phyloP scores from a whole-genome alignment of 2,329 filamentous ascomycete genomes.

The Leptodontidium sp. region DNA sequence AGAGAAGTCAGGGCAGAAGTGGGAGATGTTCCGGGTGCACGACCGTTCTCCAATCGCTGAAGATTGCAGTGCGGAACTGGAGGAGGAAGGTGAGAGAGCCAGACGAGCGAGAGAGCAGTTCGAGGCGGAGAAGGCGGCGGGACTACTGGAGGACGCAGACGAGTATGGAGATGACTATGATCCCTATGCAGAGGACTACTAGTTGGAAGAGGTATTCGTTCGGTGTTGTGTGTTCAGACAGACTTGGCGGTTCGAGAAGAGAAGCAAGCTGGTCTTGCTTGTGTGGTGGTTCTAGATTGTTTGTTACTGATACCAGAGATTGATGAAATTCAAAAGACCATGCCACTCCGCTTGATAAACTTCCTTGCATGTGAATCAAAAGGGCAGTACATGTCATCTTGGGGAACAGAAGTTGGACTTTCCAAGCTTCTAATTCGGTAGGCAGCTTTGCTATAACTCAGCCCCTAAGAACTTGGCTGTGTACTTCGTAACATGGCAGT shows the following conservation, averaged over 20 bases:
- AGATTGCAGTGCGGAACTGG: not conserved
- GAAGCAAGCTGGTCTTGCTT: constrained; percentile 11
- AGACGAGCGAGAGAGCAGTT: not conserved
- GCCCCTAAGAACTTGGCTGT: too few species aligned
- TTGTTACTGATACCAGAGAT: not conserved
- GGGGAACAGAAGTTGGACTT: not conserved
- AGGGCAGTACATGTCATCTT: not conserved
- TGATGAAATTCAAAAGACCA: not conserved
- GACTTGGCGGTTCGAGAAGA: not conserved
- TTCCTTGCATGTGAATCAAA: not conserved
- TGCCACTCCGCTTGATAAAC: not conserved
- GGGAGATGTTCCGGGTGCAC: not conserved
- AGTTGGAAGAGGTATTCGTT: not conserved
- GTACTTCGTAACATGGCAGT: too few species aligned
- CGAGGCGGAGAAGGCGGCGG: not conserved
- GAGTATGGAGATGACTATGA: constrained; percentile 10
- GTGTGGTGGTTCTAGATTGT: not conserved
- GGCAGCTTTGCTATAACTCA: too few species aligned
- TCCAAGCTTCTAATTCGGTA: not conserved
- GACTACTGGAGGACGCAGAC: not conserved
- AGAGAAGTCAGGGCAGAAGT: not conserved
- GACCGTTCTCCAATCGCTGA: not conserved
- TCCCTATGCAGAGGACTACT: constrained; percentile 8
- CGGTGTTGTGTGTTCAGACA: not conserved
- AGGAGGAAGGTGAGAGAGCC: too few species aligned